A percentile compares a stretch with the other conserved stretches of the same genome.
Conservation (phyloP, 768 basidiomycete genomes). For the Pleurotus pulmonarius region DNA sequence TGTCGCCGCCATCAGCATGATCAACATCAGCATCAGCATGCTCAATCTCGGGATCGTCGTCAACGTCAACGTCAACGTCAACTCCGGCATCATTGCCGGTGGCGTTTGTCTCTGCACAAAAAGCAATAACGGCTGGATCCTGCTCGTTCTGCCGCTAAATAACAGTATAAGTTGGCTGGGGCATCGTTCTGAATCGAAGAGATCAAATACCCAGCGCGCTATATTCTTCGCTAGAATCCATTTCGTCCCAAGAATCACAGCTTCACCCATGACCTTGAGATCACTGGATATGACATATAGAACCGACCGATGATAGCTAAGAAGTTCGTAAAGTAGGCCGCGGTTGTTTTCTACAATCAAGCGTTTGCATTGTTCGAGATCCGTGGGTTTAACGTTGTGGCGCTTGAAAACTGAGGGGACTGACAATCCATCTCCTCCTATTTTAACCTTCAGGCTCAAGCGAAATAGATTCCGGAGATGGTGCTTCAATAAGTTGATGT, state of each 20-base stretch:
- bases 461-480: constrained; percentile 20
- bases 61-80: background rate
- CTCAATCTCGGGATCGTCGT: background rate
- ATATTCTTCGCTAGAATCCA: constrained; percentile 20
- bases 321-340: constrained; percentile 8
- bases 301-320: constrained; percentile 12
- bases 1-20: background rate
- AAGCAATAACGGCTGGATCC: background rate
- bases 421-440: background rate
- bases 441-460: background rate
- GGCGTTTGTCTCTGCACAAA: background rate
- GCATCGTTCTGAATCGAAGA: background rate
- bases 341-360: background rate
- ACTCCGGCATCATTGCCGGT: background rate
- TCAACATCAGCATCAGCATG: background rate
- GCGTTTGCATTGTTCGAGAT: background rate
- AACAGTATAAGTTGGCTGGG: background rate
- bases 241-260: constrained; percentile 18
- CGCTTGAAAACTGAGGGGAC: background rate
- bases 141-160: constrained; percentile 5
- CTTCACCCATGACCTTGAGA: constrained; percentile 11
- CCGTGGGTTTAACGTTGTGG: background rate
- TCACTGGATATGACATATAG: constrained; percentile 22
- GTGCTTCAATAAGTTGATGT: constrained; percentile 22
- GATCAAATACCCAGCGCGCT: constrained; percentile 15